Conservation (phyloP, 2,329 filamentous ascomycete species). For the Fusarium tupiense region DNA sequence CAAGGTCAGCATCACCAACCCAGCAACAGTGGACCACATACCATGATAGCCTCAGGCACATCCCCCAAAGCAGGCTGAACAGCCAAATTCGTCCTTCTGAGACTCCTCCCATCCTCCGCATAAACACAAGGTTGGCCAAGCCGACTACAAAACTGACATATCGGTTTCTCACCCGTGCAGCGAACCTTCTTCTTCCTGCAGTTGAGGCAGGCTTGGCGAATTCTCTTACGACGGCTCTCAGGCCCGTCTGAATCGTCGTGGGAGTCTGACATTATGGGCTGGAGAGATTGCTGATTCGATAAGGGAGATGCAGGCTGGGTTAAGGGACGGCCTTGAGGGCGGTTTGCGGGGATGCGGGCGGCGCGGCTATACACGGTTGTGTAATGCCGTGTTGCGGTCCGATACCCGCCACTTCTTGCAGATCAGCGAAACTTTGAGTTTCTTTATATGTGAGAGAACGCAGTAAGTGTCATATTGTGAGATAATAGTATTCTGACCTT, state of each 20-base stretch:
- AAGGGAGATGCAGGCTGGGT: background rate
- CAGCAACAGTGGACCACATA: background rate
- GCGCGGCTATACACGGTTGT: slow-evolving; percentile 13
- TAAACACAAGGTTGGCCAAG: slow-evolving; percentile 10
- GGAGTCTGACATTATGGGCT: background rate
- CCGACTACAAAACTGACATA: slow-evolving; percentile 14
- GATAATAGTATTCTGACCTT: accelerated
- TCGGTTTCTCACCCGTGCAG: slow-evolving; percentile 15
- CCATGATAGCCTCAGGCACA: background rate
- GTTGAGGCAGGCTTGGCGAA: slow-evolving; percentile 19
- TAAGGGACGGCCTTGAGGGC: background rate
- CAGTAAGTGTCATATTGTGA: background rate
- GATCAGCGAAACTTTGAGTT: background rate
- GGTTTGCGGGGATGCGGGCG: background rate
- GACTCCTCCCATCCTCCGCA: slow-evolving; percentile 14
- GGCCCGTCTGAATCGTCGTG: slow-evolving; percentile 16
- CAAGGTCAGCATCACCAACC: background rate
- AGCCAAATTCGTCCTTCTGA: background rate
- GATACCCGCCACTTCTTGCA: background rate
- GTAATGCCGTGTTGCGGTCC: slow-evolving; percentile 1
- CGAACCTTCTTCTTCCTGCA: slow-evolving; percentile 21
- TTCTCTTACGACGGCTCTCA: slow-evolving; percentile 17
- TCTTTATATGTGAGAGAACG: background rate
- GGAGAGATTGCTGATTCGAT: background rate
- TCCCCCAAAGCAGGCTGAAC: background rate